These are phyloP conservation scores for Styphnolobium japonicum DNA, from an alignment of 306 rosid species.

Conservation along the genomic window DNA sequence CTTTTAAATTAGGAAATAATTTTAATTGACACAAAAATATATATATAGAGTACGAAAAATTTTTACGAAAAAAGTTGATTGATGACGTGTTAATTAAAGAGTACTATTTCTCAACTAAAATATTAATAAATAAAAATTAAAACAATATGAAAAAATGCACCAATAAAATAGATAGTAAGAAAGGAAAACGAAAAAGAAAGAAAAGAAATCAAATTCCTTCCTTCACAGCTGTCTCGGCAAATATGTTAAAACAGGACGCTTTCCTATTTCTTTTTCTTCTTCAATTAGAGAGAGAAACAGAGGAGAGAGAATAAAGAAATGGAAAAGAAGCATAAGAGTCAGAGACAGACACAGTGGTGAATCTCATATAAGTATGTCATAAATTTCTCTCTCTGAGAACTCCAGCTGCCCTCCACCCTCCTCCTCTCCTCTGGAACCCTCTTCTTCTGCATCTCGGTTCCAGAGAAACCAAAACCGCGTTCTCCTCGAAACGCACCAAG, in stretches of 20 bases:
- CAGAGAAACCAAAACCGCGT: slow-evolving; percentile 25
- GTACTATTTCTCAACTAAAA: no score
- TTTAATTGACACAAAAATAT: no score
- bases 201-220: slow-evolving; percentile 13
- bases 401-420: not conserved
- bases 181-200: not conserved
- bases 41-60: no score
- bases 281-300: not conserved
- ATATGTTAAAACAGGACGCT: slow-evolving; percentile 24
- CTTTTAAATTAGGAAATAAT: no score
- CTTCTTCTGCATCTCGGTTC: not conserved
- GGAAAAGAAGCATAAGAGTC: not conserved
- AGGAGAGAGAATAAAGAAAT: not conserved
- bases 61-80: no score
- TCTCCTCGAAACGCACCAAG: not conserved
- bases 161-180: not conserved
- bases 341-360: slow-evolving; percentile 25
- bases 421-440: slow-evolving; percentile 21
- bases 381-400: not conserved
- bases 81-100: no score
- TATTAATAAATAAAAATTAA: no score
- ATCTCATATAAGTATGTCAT: slow-evolving; percentile 22
- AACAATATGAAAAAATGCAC: not conserved
- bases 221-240: slow-evolving; percentile 28
- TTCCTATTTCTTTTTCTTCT: not conserved